phyloP scores from a whole-genome alignment of 2,329 filamentous ascomycete genomes.

The Phyllachora maydis region DNA sequence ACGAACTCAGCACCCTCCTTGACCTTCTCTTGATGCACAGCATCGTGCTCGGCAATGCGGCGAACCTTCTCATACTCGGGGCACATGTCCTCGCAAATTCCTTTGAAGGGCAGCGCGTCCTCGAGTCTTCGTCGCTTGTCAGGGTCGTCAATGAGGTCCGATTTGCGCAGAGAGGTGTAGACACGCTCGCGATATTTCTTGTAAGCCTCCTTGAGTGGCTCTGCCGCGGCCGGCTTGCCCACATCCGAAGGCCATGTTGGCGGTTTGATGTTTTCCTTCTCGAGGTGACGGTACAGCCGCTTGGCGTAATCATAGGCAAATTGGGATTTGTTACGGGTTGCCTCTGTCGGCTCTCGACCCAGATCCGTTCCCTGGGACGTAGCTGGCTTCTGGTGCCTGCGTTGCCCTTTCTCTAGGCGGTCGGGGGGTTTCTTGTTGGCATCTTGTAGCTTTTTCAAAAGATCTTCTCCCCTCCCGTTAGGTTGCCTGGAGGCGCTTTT shows the following conservation, averaged over 20 bases:
- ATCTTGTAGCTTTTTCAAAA: too few relatives aligned
- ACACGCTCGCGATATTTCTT: slow-evolving; percentile 35
- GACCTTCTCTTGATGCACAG: slow-evolving; percentile 33
- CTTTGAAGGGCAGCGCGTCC: slow-evolving; percentile 45
- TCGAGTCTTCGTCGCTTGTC: slow-evolving; percentile 38
- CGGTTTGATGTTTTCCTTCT: slow-evolving; percentile 30
- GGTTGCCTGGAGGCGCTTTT: too few relatives aligned
- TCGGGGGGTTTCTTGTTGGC: too few relatives aligned
- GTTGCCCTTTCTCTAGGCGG: slow-evolving; percentile 1
- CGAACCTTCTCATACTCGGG: slow-evolving; percentile 44
- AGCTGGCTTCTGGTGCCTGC: too few relatives aligned
- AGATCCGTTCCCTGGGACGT: too few relatives aligned
- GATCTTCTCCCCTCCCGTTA: too few relatives aligned
- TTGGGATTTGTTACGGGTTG: slow-evolving; percentile 7
- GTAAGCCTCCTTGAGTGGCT: slow-evolving; percentile 31
- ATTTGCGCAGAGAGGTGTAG: slow-evolving; percentile 34
- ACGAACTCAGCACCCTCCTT: slow-evolving; percentile 18
- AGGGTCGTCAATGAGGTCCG: slow-evolving; percentile 42
- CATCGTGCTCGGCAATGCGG: slow-evolving; percentile 39
- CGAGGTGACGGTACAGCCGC: slow-evolving; percentile 28
- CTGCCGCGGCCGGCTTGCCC: slow-evolving; percentile 28
- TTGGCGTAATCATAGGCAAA: slow-evolving; percentile 18
- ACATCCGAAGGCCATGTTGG: slow-evolving; percentile 34
- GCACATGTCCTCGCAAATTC: slow-evolving; percentile 50
- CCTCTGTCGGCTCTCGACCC: slow-evolving; percentile 4